Conservation (phyloP, 805 yeast genomes). For the Candida peoriensis region DNA sequence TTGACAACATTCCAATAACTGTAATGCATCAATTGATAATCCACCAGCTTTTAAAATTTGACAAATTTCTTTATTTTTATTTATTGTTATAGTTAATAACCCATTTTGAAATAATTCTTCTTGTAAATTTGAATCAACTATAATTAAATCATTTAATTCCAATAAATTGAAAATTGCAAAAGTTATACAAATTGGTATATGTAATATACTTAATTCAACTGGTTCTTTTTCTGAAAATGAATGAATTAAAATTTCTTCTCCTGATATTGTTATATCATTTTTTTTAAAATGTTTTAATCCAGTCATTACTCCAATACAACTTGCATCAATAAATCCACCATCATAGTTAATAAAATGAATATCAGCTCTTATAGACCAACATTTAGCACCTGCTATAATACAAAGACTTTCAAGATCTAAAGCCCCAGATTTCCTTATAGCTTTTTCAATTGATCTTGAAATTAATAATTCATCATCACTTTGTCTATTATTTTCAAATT, state of each 20-base stretch:
- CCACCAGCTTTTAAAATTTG: conserved; percentile 92
- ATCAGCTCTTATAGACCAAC: conserved; percentile 90
- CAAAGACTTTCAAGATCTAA: conserved; percentile 87
- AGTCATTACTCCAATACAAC: conserved; percentile 86
- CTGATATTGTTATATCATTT: conserved; percentile 75
- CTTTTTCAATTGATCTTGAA: conserved; percentile 82
- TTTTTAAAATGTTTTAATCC: conserved; percentile 77
- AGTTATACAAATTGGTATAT: conserved; percentile 85
- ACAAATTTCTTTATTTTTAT: conserved; percentile 85
- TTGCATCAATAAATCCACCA: conserved; percentile 88
- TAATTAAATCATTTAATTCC: conserved; percentile 51
- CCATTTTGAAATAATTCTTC: conserved; percentile 81
- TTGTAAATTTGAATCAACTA: conserved; percentile 69
- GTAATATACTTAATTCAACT: conserved; percentile 77
- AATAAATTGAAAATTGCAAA: conserved; percentile 85
- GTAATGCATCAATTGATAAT: conserved; percentile 67
- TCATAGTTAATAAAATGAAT: conserved; percentile 85
- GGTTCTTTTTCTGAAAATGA: conserved; percentile 78
- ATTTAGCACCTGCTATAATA: conserved; percentile 83
- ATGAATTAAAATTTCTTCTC: conserved; percentile 63
- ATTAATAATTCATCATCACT: conserved; percentile 80
- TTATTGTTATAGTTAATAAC: conserved; percentile 75
- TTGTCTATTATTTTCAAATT: conserved; percentile 65
- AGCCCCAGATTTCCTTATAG: conserved; percentile 86
- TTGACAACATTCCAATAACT: conserved; percentile 62